Conservation (phyloP, 1,284 basidiomycete species). For the Puccinia coronata region DNA sequence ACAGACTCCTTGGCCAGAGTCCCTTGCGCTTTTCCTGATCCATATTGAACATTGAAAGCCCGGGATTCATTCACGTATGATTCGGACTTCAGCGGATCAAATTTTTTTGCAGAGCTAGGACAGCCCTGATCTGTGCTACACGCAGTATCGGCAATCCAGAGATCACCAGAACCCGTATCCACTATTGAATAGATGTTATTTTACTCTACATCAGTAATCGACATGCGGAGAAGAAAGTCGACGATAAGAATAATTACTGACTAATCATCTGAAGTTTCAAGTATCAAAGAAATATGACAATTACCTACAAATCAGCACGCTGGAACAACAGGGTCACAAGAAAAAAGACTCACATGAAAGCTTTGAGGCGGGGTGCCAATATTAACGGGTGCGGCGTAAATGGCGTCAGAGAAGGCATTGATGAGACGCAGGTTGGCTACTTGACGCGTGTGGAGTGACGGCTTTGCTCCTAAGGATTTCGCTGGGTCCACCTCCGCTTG, state of each 20-base stretch:
- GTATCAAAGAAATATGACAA: not conserved
- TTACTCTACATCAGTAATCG: not conserved
- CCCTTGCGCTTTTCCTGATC: constrained; percentile 43
- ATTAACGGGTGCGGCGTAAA: constrained; percentile 40
- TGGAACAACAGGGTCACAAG: not conserved
- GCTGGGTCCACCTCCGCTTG: not conserved
- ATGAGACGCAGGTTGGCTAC: constrained; percentile 27
- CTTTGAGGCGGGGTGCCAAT: constrained; percentile 49
- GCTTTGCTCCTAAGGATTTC: not conserved
- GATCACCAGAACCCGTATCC: constrained; percentile 48
- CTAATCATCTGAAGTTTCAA: constrained; percentile 32
- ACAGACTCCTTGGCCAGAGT: constrained; percentile 33
- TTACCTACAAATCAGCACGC: not conserved
- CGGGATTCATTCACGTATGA: not conserved
- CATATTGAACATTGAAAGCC: constrained; percentile 44
- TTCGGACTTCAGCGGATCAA: constrained; percentile 26
- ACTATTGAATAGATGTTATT: constrained; percentile 18
- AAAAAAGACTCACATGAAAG: constrained; percentile 40
- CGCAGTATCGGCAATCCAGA: constrained; percentile 37
- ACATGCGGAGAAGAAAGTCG: not conserved
- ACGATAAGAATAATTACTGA: constrained; percentile 9
- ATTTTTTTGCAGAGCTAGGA: constrained; percentile 36
- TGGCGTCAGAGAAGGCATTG: constrained; percentile 48
- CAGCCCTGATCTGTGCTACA: constrained; percentile 27
- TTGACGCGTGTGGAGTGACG: constrained; percentile 27